Conservation (phyloP, 768 basidiomycete species). For the Boletus sp. region DNA sequence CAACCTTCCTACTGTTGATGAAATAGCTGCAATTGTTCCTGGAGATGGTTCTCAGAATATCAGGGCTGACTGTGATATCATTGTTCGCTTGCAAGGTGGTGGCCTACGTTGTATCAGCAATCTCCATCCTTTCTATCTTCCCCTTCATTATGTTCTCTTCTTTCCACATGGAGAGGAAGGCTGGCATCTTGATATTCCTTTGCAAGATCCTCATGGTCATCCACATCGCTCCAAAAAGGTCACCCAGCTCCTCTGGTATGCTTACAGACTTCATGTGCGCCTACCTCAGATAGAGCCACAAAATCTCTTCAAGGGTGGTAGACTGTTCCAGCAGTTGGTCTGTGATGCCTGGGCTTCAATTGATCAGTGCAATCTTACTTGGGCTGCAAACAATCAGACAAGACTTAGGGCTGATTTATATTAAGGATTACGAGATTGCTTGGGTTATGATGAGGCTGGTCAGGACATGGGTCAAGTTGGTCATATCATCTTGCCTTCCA, state of each 20-base stretch:
- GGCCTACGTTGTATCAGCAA: neutral
- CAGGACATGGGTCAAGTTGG: neutral
- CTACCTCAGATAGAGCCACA: neutral
- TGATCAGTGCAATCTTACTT: neutral
- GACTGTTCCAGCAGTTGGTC: neutral
- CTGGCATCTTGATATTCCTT: neutral
- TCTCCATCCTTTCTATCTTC: neutral
- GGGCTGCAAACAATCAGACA: neutral
- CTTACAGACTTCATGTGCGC: neutral
- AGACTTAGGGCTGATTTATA: neutral
- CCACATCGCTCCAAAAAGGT: neutral
- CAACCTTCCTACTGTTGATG: neutral
- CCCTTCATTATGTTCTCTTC: neutral
- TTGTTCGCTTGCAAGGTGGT: neutral
- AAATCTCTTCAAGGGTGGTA: neutral
- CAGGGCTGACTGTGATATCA: neutral
- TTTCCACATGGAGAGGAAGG: neutral
- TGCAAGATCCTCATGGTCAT: neutral
- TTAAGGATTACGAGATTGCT: neutral
- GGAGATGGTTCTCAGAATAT: neutral
- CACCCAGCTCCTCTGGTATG: neutral
- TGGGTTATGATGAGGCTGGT: neutral
- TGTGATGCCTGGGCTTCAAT: neutral
- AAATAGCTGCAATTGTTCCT: neutral
- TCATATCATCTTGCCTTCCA: slow-evolving; percentile 29